Conservation (phyloP, 2,329 filamentous ascomycete species). For the Penicillium sp. region DNA sequence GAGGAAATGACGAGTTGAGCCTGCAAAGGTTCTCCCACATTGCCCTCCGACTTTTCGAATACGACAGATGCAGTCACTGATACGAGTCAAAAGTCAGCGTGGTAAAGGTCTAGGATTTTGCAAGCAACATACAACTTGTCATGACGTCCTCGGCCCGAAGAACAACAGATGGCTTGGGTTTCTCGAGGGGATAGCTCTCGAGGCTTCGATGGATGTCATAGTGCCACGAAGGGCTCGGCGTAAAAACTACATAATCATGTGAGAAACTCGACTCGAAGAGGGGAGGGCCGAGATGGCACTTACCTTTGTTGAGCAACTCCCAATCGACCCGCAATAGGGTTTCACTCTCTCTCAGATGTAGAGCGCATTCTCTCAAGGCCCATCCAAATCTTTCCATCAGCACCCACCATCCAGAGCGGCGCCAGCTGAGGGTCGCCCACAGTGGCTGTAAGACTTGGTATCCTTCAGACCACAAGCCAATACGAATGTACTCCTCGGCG, state of each 20-base stretch:
- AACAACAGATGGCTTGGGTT: constrained; percentile 46
- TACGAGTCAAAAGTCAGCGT: not conserved
- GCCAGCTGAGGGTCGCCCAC: constrained; percentile 59
- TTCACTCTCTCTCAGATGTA: constrained; percentile 45
- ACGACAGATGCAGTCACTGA: constrained; percentile 51
- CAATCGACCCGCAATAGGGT: constrained; percentile 55
- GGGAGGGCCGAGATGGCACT: constrained; percentile 5
- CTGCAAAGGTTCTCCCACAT: constrained; percentile 58
- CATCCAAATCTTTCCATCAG: constrained; percentile 55
- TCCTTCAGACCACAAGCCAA: constrained; percentile 51
- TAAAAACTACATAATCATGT: constrained; percentile 31
- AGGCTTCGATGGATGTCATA: constrained; percentile 51
- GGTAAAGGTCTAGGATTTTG: not conserved
- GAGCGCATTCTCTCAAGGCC: constrained; percentile 54
- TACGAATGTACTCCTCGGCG: constrained; percentile 53
- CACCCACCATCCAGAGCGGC: constrained; percentile 58
- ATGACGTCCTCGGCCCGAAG: constrained; percentile 49
- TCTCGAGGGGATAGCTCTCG: constrained; percentile 35
- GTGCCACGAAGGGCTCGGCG: constrained; percentile 32
- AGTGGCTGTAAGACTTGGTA: constrained; percentile 51
- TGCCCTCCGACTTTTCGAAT: constrained; percentile 55
- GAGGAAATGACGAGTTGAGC: constrained; percentile 56
- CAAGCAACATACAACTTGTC: constrained; percentile 43
- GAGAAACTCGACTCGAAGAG: not conserved
- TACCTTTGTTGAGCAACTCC: constrained; percentile 51